Evolutionary conservation across 495 filamentous ascomycete genomes (phyloP), one percentile per base, ranked within the genome.

Genomic region (Xylaria acuta): DNA sequence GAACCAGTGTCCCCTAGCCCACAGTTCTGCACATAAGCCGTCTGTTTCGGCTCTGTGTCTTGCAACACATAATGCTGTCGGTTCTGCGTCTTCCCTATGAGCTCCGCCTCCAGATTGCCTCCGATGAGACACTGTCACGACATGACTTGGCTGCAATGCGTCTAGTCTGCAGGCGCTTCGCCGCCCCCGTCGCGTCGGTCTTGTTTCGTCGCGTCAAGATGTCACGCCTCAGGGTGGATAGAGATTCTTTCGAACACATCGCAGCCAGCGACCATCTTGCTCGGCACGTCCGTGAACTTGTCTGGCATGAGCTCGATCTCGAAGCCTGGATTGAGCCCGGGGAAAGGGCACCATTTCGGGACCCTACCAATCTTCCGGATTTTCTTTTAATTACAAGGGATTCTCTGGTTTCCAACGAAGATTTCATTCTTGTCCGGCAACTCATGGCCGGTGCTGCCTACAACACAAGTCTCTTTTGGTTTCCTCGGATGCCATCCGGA

Each of bases 251-350:
- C 18, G 58, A 60, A 38, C 58, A 60, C 8, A 60, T 60, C 20
- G 58, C 34, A 32, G 58, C 38, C 9, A 63, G 34, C 11, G 38
- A 41, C 9, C 60, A 63, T 16, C 34, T 63, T 11, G 36, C 38
- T 27, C 38, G 11, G 60, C 38, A 41, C 12, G n/a, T 27, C n/a
- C 60, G 60, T 18, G 60, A 25, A 16, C 38, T 41, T 16, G 38
- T 41, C n/a, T 63, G 38, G 36, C 12, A 63, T 22, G 60, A 63
- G 38, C 22, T 63, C n/a, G 38, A 41, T 27, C 60, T 63, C 38
- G 38, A 63, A 16, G 38, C 12, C 22, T 43, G 60, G 60, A 1
- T 1, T 7, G 18, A 18, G 34, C 34, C 18, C 9, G 16, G 32
- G 32, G 18, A 38, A 38, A 1, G 7, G 2, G 11, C 30, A 49